Conservation (phyloP, 768 basidiomycete species). For the Boletus rubescentipes region DNA sequence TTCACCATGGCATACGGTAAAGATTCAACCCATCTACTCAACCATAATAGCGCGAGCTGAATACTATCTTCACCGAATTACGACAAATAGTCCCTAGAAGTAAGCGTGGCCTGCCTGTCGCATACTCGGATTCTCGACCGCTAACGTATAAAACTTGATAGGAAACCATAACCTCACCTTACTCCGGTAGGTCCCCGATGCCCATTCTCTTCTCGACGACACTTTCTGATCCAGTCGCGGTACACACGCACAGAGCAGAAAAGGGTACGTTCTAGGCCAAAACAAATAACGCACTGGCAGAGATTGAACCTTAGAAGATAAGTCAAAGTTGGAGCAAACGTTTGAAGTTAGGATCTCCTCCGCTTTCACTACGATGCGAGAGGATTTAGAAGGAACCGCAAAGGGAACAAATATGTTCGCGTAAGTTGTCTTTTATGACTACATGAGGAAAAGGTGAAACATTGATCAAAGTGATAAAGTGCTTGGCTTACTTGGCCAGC, state of each 20-base stretch:
- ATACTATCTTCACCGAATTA: background rate
- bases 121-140: background rate
- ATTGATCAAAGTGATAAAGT: slow-evolving; percentile 21
- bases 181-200: slow-evolving; percentile 10
- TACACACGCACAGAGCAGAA: slow-evolving; percentile 2
- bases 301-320: slow-evolving; percentile 4
- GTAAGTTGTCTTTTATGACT: slow-evolving; percentile 18
- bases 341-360: slow-evolving; percentile 21
- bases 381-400: slow-evolving; percentile 7
- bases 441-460: background rate
- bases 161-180: slow-evolving; percentile 8
- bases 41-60: slow-evolving; percentile 1
- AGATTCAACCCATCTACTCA: background rate
- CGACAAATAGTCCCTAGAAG: slow-evolving; percentile 14
- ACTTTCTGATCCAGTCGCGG: background rate
- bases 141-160: slow-evolving; percentile 3
- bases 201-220: background rate
- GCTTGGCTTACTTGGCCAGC: slow-evolving; percentile 18
- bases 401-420: slow-evolving; percentile 29
- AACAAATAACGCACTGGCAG: background rate
- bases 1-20: slow-evolving; percentile 22
- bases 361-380: slow-evolving; percentile 16
- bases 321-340: slow-evolving; percentile 16
- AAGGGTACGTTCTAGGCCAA: slow-evolving; percentile 10
- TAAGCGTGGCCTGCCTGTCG: slow-evolving; percentile 1